These are phyloP conservation scores for Phytophthora citrophthora DNA, from an alignment of 352 stramenopile genomes.

Conservation along the genomic window DNA sequence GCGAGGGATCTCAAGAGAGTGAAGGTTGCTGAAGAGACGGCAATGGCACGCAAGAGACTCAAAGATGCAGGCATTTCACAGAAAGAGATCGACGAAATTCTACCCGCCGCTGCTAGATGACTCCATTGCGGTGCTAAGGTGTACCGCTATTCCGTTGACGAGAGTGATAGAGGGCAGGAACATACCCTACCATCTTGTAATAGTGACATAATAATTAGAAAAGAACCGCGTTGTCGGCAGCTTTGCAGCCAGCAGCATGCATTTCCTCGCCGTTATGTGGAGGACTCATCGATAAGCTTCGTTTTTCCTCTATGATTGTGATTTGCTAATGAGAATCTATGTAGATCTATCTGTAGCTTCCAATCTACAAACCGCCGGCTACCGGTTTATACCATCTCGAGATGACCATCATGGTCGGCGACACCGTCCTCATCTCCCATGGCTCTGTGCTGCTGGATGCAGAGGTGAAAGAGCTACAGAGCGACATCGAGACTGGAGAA, in stretches of 20 bases:
- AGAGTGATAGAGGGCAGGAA: constrained; percentile 5
- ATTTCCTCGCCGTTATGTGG: not conserved
- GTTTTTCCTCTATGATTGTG: constrained; percentile 5
- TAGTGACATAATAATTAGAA: constrained; percentile 26
- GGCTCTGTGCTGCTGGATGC: constrained; percentile 77
- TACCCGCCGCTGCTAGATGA: constrained; percentile 30
- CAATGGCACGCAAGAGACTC: constrained; percentile 38
- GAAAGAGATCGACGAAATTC: constrained; percentile 36
- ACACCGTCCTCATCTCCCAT: constrained; percentile 67
- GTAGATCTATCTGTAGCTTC: not conserved
- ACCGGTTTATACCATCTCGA: not conserved
- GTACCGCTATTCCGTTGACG: not conserved
- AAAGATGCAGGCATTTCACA: constrained; percentile 38
- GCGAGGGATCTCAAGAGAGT: constrained; percentile 40
- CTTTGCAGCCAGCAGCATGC: too few species aligned
- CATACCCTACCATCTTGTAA: constrained; percentile 24
- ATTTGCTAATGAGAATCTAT: too few species aligned
- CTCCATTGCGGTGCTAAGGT: not conserved
- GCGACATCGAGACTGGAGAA: constrained; percentile 13
- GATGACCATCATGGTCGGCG: constrained; percentile 51
- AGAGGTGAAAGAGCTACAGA: constrained; percentile 57
- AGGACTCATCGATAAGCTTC: constrained; percentile 4
- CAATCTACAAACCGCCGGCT: not conserved
- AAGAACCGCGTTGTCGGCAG: constrained; percentile 14
- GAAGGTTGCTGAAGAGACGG: constrained; percentile 36